Base-by-base conservation (phyloP, 495 filamentous ascomycete genomes). In the Talaromyces proteolyticus region DNA sequence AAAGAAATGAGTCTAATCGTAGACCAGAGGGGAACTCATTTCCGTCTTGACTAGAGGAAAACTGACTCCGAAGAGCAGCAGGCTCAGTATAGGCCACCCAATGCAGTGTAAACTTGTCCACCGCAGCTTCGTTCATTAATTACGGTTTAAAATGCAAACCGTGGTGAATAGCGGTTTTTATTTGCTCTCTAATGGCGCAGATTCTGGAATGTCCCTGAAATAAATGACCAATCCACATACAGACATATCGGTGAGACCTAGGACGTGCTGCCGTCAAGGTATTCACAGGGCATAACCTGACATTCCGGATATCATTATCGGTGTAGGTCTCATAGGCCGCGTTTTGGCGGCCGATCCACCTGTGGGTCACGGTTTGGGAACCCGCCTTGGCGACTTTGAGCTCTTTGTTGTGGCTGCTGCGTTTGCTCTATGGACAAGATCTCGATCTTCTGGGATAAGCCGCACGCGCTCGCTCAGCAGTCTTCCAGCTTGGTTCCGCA, bases 251-350 rank as follows among this genome's bases (percentile, higher is more conserved):
- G n/a, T n/a, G n/a, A n/a, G n/a, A n/a, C n/a, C n/a, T n/a, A n/a
- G n/a, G n/a, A n/a, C n/a, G n/a, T n/a, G 48, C 42, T 55, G 47
- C 49, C 51, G 53, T 43, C 53, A 55, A 3, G 53, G 53, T 18
- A 55, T 34, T 34, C 41, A 46, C 26, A 47, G 51, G 12, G 53
- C 53, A 18, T 42, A n/a, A n/a, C 19, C 37, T 42, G 29, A 47
- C 39, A 55, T 55, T 46, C 37, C 48, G 40, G 19, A 43, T 22
- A 47, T 55, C 53, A 26, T 47, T 37, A 19, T 45, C 20, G 42
- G 46, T 51, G 19, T 51, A 23, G 16, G 19, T 25, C 42, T 44
- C 8, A 4, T 17, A 23, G 26, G 42, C 47, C 42, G 6, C 42
- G 12, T 19, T 22, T 26, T 36, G 18, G 20, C 21, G 16, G 23